These are phyloP conservation scores for Clarireedia paspali DNA, from an alignment of 2,329 filamentous ascomycete species.

Conservation along the genomic window DNA sequence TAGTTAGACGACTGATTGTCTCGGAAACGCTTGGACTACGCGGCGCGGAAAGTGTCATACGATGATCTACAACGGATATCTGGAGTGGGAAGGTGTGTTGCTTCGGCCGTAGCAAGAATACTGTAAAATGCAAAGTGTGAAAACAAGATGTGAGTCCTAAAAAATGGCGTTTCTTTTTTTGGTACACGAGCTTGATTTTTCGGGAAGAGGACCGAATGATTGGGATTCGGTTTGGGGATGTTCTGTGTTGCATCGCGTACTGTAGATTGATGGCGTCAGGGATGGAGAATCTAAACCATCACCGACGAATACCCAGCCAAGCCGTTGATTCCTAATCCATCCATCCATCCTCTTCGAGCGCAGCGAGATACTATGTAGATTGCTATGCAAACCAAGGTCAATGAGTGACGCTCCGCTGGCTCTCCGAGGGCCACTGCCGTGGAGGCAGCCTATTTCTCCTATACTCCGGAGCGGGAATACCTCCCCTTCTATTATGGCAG, in stretches of 20 bases:
- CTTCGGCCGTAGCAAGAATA: neutral
- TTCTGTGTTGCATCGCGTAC: neutral
- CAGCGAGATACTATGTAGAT: no score
- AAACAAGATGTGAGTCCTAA: neutral
- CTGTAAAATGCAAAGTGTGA: no score
- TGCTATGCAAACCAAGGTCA: no score
- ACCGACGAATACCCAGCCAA: no score
- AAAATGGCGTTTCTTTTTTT: neutral
- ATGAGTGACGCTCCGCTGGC: no score
- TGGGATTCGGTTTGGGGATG: neutral
- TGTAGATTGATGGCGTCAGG: neutral
- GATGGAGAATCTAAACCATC: no score
- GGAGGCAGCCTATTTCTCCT: no score
- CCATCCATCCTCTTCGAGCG: no score
- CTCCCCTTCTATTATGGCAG: no score
- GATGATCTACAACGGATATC: conserved; percentile 1
- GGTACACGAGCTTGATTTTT: neutral
- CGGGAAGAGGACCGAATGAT: neutral
- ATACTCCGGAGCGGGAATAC: no score
- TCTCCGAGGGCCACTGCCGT: no score
- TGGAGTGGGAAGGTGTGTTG: neutral
- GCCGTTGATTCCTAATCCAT: no score
- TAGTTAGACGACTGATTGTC: neutral
- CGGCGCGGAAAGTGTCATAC: neutral
- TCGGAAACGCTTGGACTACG: neutral